These are phyloP conservation scores for Pulveroboletus sp. DNA, from an alignment of 768 basidiomycete genomes.

Conservation along the genomic window DNA sequence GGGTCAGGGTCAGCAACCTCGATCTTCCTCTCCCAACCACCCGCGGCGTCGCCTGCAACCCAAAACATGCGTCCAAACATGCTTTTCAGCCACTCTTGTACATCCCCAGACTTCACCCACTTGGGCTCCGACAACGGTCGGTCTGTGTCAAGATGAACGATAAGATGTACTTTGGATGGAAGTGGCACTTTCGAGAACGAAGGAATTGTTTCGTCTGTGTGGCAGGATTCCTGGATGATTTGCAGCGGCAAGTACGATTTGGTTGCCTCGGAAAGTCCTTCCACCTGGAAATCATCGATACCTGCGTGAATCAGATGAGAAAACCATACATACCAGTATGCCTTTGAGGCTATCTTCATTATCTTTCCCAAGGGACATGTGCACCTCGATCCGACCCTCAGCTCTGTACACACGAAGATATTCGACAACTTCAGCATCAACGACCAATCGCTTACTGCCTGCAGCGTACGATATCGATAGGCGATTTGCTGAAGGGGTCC, in stretches of 20 bases:
- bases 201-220: conserved; percentile 65
- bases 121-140: conserved; percentile 92
- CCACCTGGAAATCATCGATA: conserved; percentile 48
- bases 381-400: conserved; percentile 84
- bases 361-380: conserved; percentile 57
- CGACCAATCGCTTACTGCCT: conserved; percentile 79
- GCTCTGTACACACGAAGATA: conserved; percentile 75
- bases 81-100: conserved; percentile 89
- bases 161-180: conserved; percentile 59
- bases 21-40: conserved; percentile 94
- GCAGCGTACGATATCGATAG: conserved; percentile 96
- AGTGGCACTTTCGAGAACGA: conserved; percentile 57
- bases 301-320: conserved; percentile 2
- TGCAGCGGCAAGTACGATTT: conserved; percentile 68
- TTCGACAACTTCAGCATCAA: conserved; percentile 87
- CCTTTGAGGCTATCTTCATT: conserved; percentile 63
- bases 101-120: conserved; percentile 94
- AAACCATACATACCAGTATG: conserved; percentile 57
- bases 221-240: conserved; percentile 37
- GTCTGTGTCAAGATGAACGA: conserved; percentile 80
- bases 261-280: conserved; percentile 67
- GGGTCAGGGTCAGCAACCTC: conserved; percentile 92
- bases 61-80: conserved; percentile 89
- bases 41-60: conserved; percentile 79
- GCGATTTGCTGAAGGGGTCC: conserved; percentile 71